Base-by-base conservation (phyloP, 768 basidiomycete genomes). In the Leccinellum albellum region DNA sequence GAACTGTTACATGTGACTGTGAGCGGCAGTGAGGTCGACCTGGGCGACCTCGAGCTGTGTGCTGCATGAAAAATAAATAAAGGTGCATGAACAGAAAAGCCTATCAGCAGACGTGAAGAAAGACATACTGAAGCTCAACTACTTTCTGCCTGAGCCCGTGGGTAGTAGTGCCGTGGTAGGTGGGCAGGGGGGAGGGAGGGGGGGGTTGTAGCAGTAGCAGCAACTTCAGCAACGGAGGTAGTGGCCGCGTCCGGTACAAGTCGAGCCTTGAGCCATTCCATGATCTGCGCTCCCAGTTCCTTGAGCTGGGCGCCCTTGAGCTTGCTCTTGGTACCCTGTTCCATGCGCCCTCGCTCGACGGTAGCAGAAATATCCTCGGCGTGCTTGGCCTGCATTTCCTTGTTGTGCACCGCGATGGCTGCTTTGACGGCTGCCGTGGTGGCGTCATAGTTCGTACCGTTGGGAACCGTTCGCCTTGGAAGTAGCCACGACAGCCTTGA, bases 1-100 rank as follows among this genome's bases (percentile, higher is more conserved):
- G 82, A 88, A 94, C 70, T 94, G 93, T 58, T 88, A 82, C 26
- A 87, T 85, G 65, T 93, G 89, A 49, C 74, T 82, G 54, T 81
- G 80, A 1, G 91, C 86, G 26, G 26, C 26, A 26, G 20, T 78
- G 33, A 93, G 80, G 62, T 94, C 92, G 28, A 89, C 80, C 70
- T 94, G 85, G 3, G 86, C 79, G 2, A 89, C 78, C 73, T 91
- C 91, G 51, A 95, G 76, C 24, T 86, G 77, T 42, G 87, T 83
- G 15, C 91, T 93, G 6, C 35, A 37, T 8, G 64, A 13, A 42
- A 32, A 47, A 15, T 26, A 26, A 26, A 55, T 17, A 17, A 5
- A 23, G 21, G 50, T 59, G 12, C 3, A 6, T 26, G 26, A 61
- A 17, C 4, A 37, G 35, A 17, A 3, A 47, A 31, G 20, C 9